Percentiles rank a stretch among this genome's conserved stretches.
These are phyloP conservation scores for Globisporangium radiosum DNA, from an alignment of 352 stramenopile genomes.

Conservation along the genomic window DNA sequence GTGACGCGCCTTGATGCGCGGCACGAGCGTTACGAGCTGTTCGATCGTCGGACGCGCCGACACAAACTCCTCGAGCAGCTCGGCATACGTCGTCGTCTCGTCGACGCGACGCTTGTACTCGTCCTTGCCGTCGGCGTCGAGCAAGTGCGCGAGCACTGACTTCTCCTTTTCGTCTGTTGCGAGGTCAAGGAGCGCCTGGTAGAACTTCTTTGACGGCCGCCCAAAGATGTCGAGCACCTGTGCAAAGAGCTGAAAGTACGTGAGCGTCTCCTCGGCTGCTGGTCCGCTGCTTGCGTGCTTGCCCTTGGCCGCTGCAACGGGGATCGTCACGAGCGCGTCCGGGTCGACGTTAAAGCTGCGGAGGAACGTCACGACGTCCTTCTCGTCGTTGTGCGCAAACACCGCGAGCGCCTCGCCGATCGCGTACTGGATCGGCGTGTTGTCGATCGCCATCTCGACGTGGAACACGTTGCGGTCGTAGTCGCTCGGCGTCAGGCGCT, in stretches of 20 bases:
- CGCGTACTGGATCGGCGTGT: conserved; percentile 76
- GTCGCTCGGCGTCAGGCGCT: conserved; percentile 68
- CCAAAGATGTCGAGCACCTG: conserved; percentile 84
- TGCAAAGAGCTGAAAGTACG: conserved; percentile 77
- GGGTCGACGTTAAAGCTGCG: conserved; percentile 57
- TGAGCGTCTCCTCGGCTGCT: conserved; percentile 56
- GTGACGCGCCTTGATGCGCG: conserved; percentile 83
- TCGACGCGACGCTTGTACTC: conserved; percentile 76
- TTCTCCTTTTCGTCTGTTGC: conserved; percentile 74
- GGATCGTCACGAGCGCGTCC: conserved; percentile 60
- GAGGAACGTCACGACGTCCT: conserved; percentile 68
- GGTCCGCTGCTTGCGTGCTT: conserved; percentile 24
- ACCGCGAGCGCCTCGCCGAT: conserved; percentile 81
- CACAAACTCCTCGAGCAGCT: conserved; percentile 67
- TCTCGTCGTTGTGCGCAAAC: conserved; percentile 79
- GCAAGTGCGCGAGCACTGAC: conserved; percentile 34
- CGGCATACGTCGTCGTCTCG: conserved; percentile 72
- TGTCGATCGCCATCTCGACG: conserved; percentile 80
- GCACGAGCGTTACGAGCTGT: conserved; percentile 65
- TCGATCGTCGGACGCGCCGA: conserved; percentile 57
- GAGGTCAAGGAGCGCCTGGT: conserved; percentile 53
- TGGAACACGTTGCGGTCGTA: conserved; percentile 87
- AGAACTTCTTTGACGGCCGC: conserved; percentile 79
- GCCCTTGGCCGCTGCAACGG: conserved; percentile 38
- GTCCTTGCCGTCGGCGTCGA: conserved; percentile 71